phyloP scores from a whole-genome alignment of 2,329 filamentous ascomycete genomes.

The Pseudopithomyces chartarum region DNA sequence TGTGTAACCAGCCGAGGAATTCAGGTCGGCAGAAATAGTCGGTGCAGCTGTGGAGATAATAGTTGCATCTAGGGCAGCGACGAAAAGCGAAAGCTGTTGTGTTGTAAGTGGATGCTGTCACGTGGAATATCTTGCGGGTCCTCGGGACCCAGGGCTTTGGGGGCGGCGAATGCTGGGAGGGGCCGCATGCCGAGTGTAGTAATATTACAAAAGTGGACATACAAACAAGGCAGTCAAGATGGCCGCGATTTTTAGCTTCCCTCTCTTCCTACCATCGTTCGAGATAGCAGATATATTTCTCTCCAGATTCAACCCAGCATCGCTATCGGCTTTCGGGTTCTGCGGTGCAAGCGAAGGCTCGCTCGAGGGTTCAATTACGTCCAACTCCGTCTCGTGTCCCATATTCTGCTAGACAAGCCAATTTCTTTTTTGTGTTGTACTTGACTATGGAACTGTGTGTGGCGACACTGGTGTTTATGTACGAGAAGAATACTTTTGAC shows the following conservation, averaged over 20 bases:
- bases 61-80: constrained; percentile 56
- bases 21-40: constrained; percentile 66
- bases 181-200: not conserved
- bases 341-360: not conserved
- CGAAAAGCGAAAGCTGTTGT: constrained; percentile 46
- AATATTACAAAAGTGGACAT: constrained; percentile 15
- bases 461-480: not conserved
- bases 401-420: constrained; percentile 3
- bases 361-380: constrained; percentile 1
- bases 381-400: constrained; percentile 20
- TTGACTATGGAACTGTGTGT: not conserved
- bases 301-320: constrained; percentile 6
- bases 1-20: constrained; percentile 71
- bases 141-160: too few relatives aligned
- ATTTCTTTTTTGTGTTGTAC: not conserved
- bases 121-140: too few relatives aligned
- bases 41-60: constrained; percentile 70
- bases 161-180: not conserved
- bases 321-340: not conserved
- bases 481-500: not conserved
- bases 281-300: constrained; percentile 7
- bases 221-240: constrained; percentile 42
- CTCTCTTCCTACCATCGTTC: constrained; percentile 22
- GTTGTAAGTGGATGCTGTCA: not conserved
- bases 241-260: constrained; percentile 30